Conservation (phyloP, 2,329 filamentous ascomycete species). For the Meredithiella fracta region DNA sequence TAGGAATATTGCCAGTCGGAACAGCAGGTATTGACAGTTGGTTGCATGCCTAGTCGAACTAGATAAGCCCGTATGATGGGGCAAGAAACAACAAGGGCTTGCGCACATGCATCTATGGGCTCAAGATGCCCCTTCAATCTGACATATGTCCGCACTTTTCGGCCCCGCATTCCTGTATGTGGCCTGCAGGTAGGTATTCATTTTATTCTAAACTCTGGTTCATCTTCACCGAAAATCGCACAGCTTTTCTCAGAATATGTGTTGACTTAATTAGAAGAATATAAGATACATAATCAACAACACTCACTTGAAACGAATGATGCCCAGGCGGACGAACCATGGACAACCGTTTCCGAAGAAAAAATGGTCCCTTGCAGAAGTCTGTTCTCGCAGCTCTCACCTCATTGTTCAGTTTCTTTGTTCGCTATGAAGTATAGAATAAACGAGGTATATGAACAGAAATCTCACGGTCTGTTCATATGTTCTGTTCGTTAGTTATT, state of each 20-base stretch:
- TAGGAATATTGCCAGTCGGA: too few relatives aligned
- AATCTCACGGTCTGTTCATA: too few relatives aligned
- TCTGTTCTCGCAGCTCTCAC: background rate
- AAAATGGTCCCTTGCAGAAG: conserved; percentile 7
- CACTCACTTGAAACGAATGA: background rate
- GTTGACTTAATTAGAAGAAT: too few relatives aligned
- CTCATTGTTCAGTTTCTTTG: background rate
- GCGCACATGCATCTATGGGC: background rate
- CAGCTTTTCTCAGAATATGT: background rate
- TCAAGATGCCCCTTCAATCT: background rate
- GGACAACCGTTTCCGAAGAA: background rate
- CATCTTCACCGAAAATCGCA: background rate
- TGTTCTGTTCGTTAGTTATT: too few relatives aligned
- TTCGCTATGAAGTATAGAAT: too few relatives aligned
- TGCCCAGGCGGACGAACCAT: background rate
- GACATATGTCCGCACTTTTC: background rate
- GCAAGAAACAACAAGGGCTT: too few relatives aligned
- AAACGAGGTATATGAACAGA: too few relatives aligned
- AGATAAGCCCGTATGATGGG: background rate
- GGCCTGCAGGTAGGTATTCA: background rate
- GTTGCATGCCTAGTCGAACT: background rate
- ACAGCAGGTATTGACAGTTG: too few relatives aligned
- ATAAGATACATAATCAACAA: too few relatives aligned
- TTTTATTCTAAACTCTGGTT: background rate
- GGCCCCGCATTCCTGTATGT: background rate